Evolutionary conservation across 2,329 filamentous ascomycete genomes (phyloP).

Genomic region (Fusarium sp.): DNA sequence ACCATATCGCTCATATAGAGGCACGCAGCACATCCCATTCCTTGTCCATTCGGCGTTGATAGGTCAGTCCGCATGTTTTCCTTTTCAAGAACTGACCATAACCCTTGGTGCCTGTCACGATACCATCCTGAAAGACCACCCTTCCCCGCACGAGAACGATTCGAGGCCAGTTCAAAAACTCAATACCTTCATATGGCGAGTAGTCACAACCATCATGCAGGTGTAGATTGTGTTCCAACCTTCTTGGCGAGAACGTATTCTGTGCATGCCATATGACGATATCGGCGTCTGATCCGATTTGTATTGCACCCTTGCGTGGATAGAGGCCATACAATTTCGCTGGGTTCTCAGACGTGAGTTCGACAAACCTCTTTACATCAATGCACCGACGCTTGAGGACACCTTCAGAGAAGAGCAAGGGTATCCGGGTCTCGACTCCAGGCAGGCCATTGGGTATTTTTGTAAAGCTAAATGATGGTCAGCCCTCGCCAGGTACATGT

Average conservation of each 20-base stretch:
- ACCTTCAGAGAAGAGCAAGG: not conserved
- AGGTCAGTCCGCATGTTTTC: not conserved
- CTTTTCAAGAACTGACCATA: not conserved
- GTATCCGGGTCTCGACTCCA: not conserved
- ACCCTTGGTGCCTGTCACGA: not conserved
- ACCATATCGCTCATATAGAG: not conserved
- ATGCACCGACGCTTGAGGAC: not conserved
- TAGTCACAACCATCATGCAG: not conserved
- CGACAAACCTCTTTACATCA: not conserved
- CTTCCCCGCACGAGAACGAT: not conserved
- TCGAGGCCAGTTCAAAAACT: not conserved
- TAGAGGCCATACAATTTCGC: not conserved
- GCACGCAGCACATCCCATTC: not conserved
- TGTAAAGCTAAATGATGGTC: not conserved
- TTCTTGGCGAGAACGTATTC: not conserved
- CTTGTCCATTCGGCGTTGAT: not conserved
- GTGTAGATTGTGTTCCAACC: not conserved
- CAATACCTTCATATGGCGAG: not conserved
- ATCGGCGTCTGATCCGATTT: not conserved
- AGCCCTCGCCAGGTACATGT: not conserved
- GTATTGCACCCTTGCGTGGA: not conserved
- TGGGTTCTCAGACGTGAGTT: not conserved
- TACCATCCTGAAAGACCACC: not conserved
- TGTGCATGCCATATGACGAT: not conserved
- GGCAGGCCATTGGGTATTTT: not conserved